A percentile compares a stretch with the other conserved stretches of the same genome.
Conservation (phyloP, 805 yeast genomes). For the Novakomyces olei region DNA sequence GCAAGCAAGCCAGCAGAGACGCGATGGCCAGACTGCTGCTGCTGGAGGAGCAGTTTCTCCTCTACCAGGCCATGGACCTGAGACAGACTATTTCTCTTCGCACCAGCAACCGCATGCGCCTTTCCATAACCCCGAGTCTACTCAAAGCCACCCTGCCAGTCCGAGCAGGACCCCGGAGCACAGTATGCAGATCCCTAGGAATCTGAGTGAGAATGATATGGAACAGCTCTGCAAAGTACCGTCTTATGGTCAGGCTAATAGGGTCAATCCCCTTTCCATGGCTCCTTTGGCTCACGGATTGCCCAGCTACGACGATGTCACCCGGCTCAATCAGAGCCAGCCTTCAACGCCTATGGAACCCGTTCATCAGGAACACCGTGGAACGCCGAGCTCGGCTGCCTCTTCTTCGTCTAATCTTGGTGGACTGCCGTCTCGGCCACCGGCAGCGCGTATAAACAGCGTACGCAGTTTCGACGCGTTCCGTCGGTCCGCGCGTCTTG, state of each 20-base stretch:
- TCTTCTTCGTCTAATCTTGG: too few relatives aligned
- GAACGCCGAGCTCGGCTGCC: too few relatives aligned
- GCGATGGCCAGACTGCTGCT: too few relatives aligned
- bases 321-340: too few relatives aligned
- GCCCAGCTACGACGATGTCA: slow-evolving; percentile 3
- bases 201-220: slow-evolving; percentile 1
- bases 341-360: too few relatives aligned
- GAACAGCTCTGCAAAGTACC: slow-evolving; percentile 3
- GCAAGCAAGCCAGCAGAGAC: slow-evolving; percentile 15
- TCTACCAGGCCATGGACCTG: background rate
- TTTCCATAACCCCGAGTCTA: background rate
- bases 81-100: too few relatives aligned
- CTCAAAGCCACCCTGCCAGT: background rate
- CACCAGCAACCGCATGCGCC: too few relatives aligned
- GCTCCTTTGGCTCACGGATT: background rate
- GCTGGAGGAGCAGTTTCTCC: slow-evolving; percentile 1
- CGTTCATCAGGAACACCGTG: too few relatives aligned
- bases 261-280: background rate
- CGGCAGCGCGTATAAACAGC: too few relatives aligned
- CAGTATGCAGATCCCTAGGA: background rate
- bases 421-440: too few relatives aligned
- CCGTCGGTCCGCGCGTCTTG: too few relatives aligned
- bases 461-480: too few relatives aligned
- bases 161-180: background rate
- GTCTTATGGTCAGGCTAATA: slow-evolving; percentile 1